Evolutionary conservation across 192 early-diverging fungal genomes (phyloP).

Genomic region (Rhizophlyctis rosea): DNA sequence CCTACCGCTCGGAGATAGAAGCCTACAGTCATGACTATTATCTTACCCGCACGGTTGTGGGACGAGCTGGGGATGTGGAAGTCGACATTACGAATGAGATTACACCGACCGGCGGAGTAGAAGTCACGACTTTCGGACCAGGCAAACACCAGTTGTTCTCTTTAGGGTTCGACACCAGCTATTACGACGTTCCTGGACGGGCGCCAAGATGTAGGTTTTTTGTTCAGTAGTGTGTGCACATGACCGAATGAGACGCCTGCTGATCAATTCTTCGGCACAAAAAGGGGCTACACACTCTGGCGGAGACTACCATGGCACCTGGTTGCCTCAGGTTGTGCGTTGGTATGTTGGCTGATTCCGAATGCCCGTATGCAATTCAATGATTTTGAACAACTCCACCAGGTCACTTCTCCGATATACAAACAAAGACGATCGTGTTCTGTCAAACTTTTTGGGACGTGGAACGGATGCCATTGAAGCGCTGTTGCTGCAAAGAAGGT

Average conservation of each 20-base stretch:
- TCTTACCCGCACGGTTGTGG: constrained; percentile 55
- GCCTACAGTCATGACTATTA: constrained; percentile 68
- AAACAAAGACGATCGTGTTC: constrained; percentile 66
- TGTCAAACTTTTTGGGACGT: constrained; percentile 91
- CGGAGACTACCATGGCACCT: constrained; percentile 89
- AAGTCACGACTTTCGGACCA: constrained; percentile 61
- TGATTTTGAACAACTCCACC: too few species aligned
- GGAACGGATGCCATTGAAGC: constrained; percentile 92
- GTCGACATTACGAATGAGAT: constrained; percentile 29
- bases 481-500: constrained; percentile 73
- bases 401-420: constrained; percentile 75
- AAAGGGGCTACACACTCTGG: constrained; percentile 61
- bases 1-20: constrained; percentile 57
- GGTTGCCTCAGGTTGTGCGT: constrained; percentile 88
- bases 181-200: constrained; percentile 87
- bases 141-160: constrained; percentile 69
- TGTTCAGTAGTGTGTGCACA: too few species aligned
- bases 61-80: constrained; percentile 37
- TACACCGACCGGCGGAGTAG: constrained; percentile 34
- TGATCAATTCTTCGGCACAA: constrained; percentile 67
- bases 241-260: too few species aligned
- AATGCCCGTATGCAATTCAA: too few species aligned
- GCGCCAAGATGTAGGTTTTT: constrained; percentile 75
- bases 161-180: constrained; percentile 72
- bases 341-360: too few species aligned